phyloP scores from a whole-genome alignment of 2,329 filamentous ascomycete species.

The Aureobasidium sp. region DNA sequence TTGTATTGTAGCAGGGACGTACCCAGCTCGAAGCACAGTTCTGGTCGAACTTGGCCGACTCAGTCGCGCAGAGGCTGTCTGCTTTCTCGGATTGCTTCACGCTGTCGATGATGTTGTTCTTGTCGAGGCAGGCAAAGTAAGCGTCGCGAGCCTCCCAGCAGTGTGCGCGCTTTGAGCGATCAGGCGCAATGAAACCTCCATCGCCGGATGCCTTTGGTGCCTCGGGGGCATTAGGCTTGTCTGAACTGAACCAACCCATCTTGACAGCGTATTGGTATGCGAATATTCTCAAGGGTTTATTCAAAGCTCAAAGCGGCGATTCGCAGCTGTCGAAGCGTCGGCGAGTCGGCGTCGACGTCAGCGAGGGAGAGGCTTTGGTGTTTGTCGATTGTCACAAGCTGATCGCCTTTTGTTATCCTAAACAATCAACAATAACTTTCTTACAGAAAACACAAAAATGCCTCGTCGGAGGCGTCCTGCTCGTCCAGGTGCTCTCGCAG shows the following conservation, averaged over 20 bases:
- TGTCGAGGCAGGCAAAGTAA: conserved; percentile 85
- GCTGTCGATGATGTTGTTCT: conserved; percentile 70
- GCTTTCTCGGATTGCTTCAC: conserved; percentile 50
- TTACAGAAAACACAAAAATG: conserved; percentile 36
- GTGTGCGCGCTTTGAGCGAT: conserved; percentile 67
- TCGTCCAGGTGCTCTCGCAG: conserved; percentile 57
- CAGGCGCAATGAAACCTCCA: conserved; percentile 69
- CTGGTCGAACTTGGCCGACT: conserved; percentile 64
- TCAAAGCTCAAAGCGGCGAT: not conserved
- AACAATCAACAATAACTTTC: conserved; percentile 7
- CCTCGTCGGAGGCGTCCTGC: conserved; percentile 54
- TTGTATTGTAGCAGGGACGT: conserved; percentile 32
- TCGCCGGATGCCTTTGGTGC: conserved; percentile 36
- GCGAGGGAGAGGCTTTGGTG: not conserved
- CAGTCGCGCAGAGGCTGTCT: conserved; percentile 48
- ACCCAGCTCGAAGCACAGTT: conserved; percentile 92
- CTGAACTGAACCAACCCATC: conserved; percentile 32
- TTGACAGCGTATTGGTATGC: not conserved
- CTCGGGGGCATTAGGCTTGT: conserved; percentile 20
- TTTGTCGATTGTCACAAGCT: no score
- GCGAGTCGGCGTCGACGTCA: not conserved
- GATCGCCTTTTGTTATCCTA: not conserved
- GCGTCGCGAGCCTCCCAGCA: conserved; percentile 88
- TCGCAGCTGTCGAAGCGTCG: not conserved
- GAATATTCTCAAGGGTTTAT: not conserved